These are phyloP conservation scores for Cercospora sesami DNA, from an alignment of 2,329 filamentous ascomycete species.

Conservation along the genomic window DNA sequence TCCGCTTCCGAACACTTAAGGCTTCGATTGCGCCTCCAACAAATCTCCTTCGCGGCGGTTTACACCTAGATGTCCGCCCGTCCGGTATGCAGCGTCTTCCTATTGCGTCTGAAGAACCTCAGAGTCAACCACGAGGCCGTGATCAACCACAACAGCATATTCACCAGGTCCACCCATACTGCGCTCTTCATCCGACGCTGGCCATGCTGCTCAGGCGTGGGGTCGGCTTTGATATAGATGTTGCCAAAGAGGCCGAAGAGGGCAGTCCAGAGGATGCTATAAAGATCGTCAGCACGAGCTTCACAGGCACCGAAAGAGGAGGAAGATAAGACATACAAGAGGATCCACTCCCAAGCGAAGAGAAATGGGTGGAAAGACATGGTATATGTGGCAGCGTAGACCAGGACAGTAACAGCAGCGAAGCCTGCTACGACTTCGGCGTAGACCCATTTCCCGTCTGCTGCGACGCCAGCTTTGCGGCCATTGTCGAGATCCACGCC, in stretches of 20 bases:
- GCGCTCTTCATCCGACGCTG: constrained; percentile 80
- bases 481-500: constrained; percentile 65
- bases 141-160: constrained; percentile 73
- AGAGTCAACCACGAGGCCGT: constrained; percentile 57
- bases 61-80: constrained; percentile 37
- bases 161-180: constrained; percentile 77
- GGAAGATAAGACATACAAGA: constrained; percentile 55
- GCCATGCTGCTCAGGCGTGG: constrained; percentile 53
- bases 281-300: not conserved
- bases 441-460: constrained; percentile 74
- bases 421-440: constrained; percentile 69
- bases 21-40: not conserved
- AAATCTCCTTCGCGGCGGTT: not conserved
- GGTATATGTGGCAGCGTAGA: constrained; percentile 67
- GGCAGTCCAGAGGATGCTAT: constrained; percentile 69
- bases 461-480: constrained; percentile 51
- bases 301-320: not conserved
- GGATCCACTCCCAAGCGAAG: constrained; percentile 68
- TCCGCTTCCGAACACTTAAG: not conserved
- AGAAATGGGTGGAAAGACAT: constrained; percentile 46
- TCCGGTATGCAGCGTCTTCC: constrained; percentile 42
- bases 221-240: constrained; percentile 71
- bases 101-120: constrained; percentile 60
- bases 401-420: constrained; percentile 58
- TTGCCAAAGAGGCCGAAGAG: constrained; percentile 82